Conservation (phyloP, 345 rosid species). For the Nephelium lappaceum region DNA sequence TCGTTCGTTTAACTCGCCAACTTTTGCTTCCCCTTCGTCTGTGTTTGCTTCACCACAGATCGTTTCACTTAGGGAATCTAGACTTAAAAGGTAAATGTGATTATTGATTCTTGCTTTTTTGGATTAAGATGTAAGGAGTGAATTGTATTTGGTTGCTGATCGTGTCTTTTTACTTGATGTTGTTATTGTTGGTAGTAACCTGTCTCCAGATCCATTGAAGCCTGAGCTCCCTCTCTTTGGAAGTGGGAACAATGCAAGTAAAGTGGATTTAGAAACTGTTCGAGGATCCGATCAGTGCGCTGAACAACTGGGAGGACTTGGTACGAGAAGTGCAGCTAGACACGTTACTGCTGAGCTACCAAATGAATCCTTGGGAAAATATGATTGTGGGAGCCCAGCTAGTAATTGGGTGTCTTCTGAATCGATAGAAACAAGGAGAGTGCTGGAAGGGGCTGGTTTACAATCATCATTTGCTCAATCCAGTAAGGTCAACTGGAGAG, state of each 20-base stretch:
- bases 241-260: conserved; percentile 25
- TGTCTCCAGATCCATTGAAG: conserved; percentile 35
- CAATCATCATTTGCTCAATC: conserved; percentile 17
- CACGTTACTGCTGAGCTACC: conserved; percentile 26
- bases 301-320: conserved; percentile 27
- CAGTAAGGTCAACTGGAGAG: conserved; percentile 20
- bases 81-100: conserved; percentile 45
- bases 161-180: conserved; percentile 10
- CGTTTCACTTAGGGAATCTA: conserved; percentile 37
- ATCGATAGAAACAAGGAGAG: conserved; percentile 20
- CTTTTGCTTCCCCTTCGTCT: conserved; percentile 54
- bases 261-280: conserved; percentile 30
- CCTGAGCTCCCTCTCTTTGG: conserved; percentile 24
- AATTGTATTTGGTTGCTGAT: neutral
- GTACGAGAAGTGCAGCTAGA: conserved; percentile 23
- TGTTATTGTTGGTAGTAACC: conserved; percentile 36
- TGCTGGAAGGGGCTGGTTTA: conserved; percentile 8
- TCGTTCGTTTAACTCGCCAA: conserved; percentile 38
- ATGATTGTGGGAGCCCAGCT: conserved; percentile 31
- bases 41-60: conserved; percentile 53
- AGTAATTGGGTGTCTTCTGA: conserved; percentile 34
- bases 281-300: conserved; percentile 19
- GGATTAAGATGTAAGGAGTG: neutral
- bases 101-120: neutral
- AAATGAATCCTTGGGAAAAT: conserved; percentile 30